phyloP scores from a whole-genome alignment of 441 rosid genomes.

The Rhodomyrtus psidioides region DNA sequence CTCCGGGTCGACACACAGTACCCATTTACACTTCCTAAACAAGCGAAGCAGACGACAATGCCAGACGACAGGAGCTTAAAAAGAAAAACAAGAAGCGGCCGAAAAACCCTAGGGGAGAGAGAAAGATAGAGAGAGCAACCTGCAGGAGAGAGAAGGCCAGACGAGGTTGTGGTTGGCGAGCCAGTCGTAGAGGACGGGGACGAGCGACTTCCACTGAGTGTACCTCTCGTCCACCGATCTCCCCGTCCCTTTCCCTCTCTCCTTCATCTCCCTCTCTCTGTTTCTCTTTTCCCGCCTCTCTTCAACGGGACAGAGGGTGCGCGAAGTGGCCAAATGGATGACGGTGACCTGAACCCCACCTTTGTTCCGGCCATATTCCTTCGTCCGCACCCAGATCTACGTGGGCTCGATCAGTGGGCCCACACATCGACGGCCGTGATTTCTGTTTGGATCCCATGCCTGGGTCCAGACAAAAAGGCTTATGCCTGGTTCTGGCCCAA shows the following conservation, averaged over 20 bases:
- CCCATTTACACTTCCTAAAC: background rate
- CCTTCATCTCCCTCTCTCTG: conserved; percentile 1
- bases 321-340: background rate
- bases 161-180: conserved; percentile 24
- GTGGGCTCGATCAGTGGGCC: background rate
- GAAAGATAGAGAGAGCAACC: background rate
- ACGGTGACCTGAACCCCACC: background rate
- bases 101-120: conserved; percentile 1
- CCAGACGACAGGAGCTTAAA: background rate
- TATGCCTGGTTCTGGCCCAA: too few relatives aligned
- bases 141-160: conserved; percentile 20
- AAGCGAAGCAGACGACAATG: background rate
- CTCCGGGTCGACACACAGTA: background rate
- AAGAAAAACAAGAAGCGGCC: background rate
- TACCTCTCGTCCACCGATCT: conserved; percentile 19
- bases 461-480: too few relatives aligned
- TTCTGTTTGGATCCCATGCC: background rate
- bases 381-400: background rate
- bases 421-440: background rate
- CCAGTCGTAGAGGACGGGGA: conserved; percentile 20
- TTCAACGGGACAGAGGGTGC: background rate
- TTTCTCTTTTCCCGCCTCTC: background rate
- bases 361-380: background rate
- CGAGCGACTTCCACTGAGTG: conserved; percentile 15
- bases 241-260: conserved; percentile 2